phyloP scores from a whole-genome alignment of 371 early-diverging fungal species.

The Sporodiniella umbellata region DNA sequence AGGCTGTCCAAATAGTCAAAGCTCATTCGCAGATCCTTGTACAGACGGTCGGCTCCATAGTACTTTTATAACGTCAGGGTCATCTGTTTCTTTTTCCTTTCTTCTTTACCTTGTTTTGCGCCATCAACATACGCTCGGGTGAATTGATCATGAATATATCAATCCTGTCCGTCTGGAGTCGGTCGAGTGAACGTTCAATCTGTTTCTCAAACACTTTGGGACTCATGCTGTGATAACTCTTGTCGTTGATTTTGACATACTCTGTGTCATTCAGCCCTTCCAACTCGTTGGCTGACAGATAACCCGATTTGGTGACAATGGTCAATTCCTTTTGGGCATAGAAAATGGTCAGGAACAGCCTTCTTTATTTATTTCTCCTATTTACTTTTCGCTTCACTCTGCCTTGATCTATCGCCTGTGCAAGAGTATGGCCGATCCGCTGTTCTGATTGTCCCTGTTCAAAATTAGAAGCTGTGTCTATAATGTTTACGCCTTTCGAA shows the following conservation, averaged over 20 bases:
- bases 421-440: slow-evolving; percentile 56
- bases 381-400: slow-evolving; percentile 34
- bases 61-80: no score
- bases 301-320: slow-evolving; percentile 73
- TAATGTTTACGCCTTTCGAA: slow-evolving; percentile 62
- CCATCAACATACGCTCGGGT: slow-evolving; percentile 73
- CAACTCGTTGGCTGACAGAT: slow-evolving; percentile 35
- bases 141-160: slow-evolving; percentile 80
- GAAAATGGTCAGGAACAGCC: no score
- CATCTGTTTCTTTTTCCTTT: no score
- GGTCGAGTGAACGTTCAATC: slow-evolving; percentile 55
- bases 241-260: slow-evolving; percentile 52
- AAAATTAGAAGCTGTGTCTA: slow-evolving; percentile 77
- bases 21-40: slow-evolving; percentile 57
- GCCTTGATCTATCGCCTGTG: slow-evolving; percentile 27
- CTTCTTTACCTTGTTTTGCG: slow-evolving; percentile 36
- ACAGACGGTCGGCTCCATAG: slow-evolving; percentile 46
- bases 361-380: no score
- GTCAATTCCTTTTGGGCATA: slow-evolving; percentile 59
- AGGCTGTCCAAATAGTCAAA: slow-evolving; percentile 63
- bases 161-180: slow-evolving; percentile 55
- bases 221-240: slow-evolving; percentile 63
- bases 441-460: slow-evolving; percentile 66
- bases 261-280: slow-evolving; percentile 19
- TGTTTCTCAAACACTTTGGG: slow-evolving; percentile 60